phyloP scores from a whole-genome alignment of 148 eudicot genomes.

The Rhododendron molle region DNA sequence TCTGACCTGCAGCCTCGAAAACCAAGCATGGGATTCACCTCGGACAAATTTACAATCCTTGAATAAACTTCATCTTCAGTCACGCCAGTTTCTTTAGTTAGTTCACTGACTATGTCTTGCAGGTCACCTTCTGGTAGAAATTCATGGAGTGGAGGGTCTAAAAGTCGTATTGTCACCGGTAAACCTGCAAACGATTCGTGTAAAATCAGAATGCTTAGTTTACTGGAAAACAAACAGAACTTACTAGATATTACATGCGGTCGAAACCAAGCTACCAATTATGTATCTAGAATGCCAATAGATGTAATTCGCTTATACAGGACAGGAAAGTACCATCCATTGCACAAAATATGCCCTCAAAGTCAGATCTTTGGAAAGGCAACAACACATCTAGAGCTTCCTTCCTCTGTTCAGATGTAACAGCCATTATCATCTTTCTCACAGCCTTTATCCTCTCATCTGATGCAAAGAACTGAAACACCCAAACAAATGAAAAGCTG shows the following conservation, averaged over 20 bases:
- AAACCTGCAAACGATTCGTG: constrained; percentile 41
- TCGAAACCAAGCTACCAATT: background rate
- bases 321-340: constrained; percentile 71
- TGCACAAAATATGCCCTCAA: constrained; percentile 91
- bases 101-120: constrained; percentile 68
- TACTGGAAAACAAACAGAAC: background rate
- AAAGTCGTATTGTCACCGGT: constrained; percentile 86
- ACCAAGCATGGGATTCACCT: constrained; percentile 99
- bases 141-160: constrained; percentile 98
- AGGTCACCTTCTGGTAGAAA: constrained; percentile 96
- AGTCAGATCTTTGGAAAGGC: constrained; percentile 91
- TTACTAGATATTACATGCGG: background rate
- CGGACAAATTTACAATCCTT: constrained; percentile 82
- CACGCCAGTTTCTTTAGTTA: constrained; percentile 69
- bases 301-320: background rate
- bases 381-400: constrained; percentile 72
- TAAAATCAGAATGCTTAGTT: background rate
- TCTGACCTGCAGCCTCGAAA: constrained; percentile 95
- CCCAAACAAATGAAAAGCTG: background rate
- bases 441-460: no score
- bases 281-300: background rate
- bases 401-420: constrained; percentile 68
- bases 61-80: constrained; percentile 76
- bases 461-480: constrained; percentile 84
- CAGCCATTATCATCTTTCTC: constrained; percentile 98